Percentiles rank a stretch among this genome's conserved stretches.
Evolutionary conservation across 345 rosid species (phyloP).

Genomic region (Lenwebbia sp.): DNA sequence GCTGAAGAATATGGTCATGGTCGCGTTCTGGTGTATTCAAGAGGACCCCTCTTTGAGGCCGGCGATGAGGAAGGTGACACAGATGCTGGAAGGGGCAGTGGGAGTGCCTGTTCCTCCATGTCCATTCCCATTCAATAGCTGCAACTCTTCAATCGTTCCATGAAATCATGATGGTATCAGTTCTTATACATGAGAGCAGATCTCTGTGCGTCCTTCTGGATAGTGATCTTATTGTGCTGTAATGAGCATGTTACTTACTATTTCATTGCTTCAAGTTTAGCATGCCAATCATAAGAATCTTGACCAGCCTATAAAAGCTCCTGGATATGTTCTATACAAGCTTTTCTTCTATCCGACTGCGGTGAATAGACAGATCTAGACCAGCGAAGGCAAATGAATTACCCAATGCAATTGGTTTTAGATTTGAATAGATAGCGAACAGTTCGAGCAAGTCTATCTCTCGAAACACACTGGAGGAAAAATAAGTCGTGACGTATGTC

Average conservation of each 20-base stretch:
- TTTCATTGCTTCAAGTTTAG: not conserved
- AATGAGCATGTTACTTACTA: not conserved
- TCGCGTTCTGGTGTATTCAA: slow-evolving; percentile 40
- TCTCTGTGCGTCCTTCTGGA: not conserved
- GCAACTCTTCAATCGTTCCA: not conserved
- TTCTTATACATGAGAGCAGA: not conserved
- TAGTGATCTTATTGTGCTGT: not conserved
- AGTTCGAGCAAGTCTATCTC: not conserved
- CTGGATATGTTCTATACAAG: not conserved
- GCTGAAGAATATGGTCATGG: slow-evolving; percentile 6
- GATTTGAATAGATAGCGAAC: not conserved
- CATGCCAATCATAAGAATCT: not conserved
- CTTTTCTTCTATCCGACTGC: not conserved
- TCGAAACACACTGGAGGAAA: not conserved
- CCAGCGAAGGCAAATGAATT: not conserved
- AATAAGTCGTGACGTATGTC: not conserved
- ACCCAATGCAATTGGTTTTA: not conserved
- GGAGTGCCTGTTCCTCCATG: slow-evolving; percentile 17
- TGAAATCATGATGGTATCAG: not conserved
- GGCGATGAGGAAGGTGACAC: slow-evolving; percentile 30
- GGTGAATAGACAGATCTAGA: not conserved
- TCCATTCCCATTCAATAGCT: slow-evolving; percentile 1
- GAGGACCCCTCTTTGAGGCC: slow-evolving; percentile 32
- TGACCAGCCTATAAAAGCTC: not conserved
- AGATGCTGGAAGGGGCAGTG: slow-evolving; percentile 37